These are phyloP conservation scores for Cryptococcus sp. DNA, from an alignment of 1,284 basidiomycete genomes.

Conservation along the genomic window DNA sequence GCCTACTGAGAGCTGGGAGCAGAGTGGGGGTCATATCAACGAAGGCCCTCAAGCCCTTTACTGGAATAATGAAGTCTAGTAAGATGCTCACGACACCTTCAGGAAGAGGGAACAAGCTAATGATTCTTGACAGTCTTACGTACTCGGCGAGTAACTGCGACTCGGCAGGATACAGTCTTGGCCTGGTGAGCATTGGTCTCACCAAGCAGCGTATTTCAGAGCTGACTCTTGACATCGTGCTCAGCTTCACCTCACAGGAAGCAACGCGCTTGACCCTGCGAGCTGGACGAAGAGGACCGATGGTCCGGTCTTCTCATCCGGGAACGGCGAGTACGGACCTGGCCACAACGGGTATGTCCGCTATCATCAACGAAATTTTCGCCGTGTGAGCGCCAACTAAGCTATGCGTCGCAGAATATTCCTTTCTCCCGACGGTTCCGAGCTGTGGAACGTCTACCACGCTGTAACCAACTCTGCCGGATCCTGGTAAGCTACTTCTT, in stretches of 20 bases:
- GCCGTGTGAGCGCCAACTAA: not conserved
- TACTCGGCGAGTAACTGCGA: slow-evolving; percentile 21
- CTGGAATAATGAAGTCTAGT: slow-evolving; percentile 19
- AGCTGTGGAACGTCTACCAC: slow-evolving; percentile 30
- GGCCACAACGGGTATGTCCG: slow-evolving; percentile 22
- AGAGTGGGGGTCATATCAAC: slow-evolving; percentile 12
- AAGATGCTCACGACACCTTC: not conserved
- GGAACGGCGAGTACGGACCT: slow-evolving; percentile 22
- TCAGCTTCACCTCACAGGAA: slow-evolving; percentile 14
- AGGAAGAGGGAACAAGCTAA: not conserved
- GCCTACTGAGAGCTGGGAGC: slow-evolving; percentile 21
- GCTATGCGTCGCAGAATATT: slow-evolving; percentile 15
- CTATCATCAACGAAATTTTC: not conserved
- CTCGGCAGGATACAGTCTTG: slow-evolving; percentile 17
- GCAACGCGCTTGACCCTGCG: slow-evolving; percentile 15
- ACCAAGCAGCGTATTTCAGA: no score
- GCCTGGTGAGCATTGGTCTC: slow-evolving; percentile 8
- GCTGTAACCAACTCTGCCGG: slow-evolving; percentile 18
- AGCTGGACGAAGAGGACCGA: slow-evolving; percentile 20
- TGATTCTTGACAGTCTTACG: slow-evolving; percentile 6
- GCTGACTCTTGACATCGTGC: no score
- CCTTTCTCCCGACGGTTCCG: slow-evolving; percentile 22
- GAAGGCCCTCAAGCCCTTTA: slow-evolving; percentile 20
- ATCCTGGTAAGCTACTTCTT: slow-evolving; percentile 15
- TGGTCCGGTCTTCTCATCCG: slow-evolving; percentile 21